Percentiles rank a stretch among this genome's conserved stretches.
Evolutionary conservation across 805 yeast species (phyloP).

Genomic region (Kregervanrija delftensis): DNA sequence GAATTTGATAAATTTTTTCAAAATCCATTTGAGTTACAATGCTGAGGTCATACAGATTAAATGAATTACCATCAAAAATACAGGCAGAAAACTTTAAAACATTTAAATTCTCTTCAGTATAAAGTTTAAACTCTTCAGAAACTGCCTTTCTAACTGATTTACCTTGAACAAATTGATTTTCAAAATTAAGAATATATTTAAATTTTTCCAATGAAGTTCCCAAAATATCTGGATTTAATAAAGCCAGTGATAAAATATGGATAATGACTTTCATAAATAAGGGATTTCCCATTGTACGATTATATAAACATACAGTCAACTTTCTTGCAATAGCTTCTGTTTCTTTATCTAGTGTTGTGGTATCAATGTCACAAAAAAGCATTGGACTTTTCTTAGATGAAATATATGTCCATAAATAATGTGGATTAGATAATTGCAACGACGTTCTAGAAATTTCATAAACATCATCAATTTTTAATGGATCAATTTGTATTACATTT

Average conservation of each 20-base stretch:
- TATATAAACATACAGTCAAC: slow-evolving; percentile 14
- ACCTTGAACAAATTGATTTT: slow-evolving; percentile 1
- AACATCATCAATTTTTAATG: slow-evolving; percentile 4
- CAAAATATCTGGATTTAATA: neutral
- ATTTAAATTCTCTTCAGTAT: slow-evolving; percentile 7
- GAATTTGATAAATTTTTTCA: slow-evolving; percentile 24
- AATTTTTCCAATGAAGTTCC: neutral
- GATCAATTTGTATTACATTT: slow-evolving; percentile 5
- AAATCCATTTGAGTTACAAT: slow-evolving; percentile 31
- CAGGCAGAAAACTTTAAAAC: slow-evolving; percentile 37
- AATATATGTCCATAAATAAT: slow-evolving; percentile 6
- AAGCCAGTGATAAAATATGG: slow-evolving; percentile 23
- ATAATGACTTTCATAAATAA: slow-evolving; percentile 20
- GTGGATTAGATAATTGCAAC: slow-evolving; percentile 4
- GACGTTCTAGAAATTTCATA: neutral
- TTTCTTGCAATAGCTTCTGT: neutral
- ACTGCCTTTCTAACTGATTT: slow-evolving; percentile 2
- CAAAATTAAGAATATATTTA: neutral
- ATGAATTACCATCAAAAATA: slow-evolving; percentile 31
- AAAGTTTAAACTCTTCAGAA: neutral
- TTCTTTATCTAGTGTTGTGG: neutral
- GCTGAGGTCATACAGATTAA: slow-evolving; percentile 32
- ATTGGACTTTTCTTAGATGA: neutral
- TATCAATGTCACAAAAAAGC: slow-evolving; percentile 1
- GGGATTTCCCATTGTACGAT: slow-evolving; percentile 19